A percentile compares a stretch with the other conserved stretches of the same genome.
These are phyloP conservation scores for Tetrapisispora phaffii DNA, from an alignment of 805 yeast species.

Conservation along the genomic window DNA sequence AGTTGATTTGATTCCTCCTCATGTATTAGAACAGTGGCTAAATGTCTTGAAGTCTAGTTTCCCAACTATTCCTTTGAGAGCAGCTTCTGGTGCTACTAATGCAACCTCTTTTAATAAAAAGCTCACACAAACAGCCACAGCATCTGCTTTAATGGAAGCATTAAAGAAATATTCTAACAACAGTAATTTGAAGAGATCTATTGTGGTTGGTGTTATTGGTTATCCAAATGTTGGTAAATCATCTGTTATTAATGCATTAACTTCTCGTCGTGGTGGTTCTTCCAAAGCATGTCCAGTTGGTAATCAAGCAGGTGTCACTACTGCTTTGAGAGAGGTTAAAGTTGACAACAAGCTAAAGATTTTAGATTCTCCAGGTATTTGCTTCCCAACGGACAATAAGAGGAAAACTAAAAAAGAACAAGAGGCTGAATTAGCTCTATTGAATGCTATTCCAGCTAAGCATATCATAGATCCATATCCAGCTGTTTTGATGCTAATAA, in stretches of 20 bases:
- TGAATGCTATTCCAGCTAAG: slow-evolving; percentile 85
- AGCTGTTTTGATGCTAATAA: slow-evolving; percentile 67
- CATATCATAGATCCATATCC: slow-evolving; percentile 75
- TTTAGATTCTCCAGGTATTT: too few species aligned
- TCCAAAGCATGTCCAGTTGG: slow-evolving; percentile 89
- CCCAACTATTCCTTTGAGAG: slow-evolving; percentile 86
- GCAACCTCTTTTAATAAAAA: slow-evolving; percentile 62
- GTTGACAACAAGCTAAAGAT: too few species aligned
- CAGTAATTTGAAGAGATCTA: slow-evolving; percentile 77
- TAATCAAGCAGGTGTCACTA: slow-evolving; percentile 58
- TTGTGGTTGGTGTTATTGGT: slow-evolving; percentile 91
- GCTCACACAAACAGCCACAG: slow-evolving; percentile 60
- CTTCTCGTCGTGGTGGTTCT: slow-evolving; percentile 60
- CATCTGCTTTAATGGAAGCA: slow-evolving; percentile 64
- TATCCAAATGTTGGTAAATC: slow-evolving; percentile 88
- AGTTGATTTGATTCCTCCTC: slow-evolving; percentile 84
- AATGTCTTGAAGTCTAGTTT: slow-evolving; percentile 67
- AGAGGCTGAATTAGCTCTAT: slow-evolving; percentile 78
- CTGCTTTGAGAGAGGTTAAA: too few species aligned
- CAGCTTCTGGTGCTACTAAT: slow-evolving; percentile 65
- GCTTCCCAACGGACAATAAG: too few species aligned
- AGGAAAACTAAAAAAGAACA: slow-evolving; percentile 55
- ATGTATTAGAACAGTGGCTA: slow-evolving; percentile 76
- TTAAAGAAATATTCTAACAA: slow-evolving; percentile 78
- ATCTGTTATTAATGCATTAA: slow-evolving; percentile 81